These are phyloP conservation scores for Lasiosphaeria miniovina DNA, from an alignment of 495 filamentous ascomycete genomes.

Conservation along the genomic window DNA sequence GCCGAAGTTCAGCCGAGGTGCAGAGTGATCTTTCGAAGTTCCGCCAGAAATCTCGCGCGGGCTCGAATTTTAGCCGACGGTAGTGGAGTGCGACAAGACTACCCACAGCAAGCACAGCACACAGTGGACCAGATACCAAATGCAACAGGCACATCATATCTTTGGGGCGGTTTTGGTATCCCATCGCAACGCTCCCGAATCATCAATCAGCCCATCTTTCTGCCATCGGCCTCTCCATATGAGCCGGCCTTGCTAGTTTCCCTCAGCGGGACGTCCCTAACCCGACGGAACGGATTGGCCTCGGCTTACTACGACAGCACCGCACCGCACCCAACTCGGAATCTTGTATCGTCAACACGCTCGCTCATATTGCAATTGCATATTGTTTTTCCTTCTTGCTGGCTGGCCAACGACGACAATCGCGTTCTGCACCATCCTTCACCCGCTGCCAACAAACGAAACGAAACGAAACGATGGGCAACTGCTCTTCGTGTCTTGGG, in stretches of 20 bases:
- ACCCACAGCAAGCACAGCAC: neutral
- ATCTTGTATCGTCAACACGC: neutral
- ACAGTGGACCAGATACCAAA: neutral
- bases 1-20: constrained; percentile 2
- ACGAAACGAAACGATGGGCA: constrained; percentile 35
- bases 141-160: constrained; percentile 15
- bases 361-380: neutral
- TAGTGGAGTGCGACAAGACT: too few species aligned
- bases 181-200: neutral
- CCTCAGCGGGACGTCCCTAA: constrained; percentile 5
- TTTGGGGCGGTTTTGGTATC: neutral
- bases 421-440: neutral
- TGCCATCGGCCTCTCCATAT: constrained; percentile 29
- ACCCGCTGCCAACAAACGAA: neutral
- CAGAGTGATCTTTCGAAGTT: neutral
- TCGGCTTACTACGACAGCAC: neutral
- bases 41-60: neutral
- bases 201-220: neutral
- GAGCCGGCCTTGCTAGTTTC: constrained; percentile 27
- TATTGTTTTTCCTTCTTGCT: constrained; percentile 9
- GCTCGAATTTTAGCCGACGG: neutral
- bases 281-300: constrained; percentile 14
- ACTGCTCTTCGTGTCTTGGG: constrained; percentile 47
- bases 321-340: too few species aligned
- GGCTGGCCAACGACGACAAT: neutral